Evolutionary conservation across 2,329 filamentous ascomycete species (phyloP), one percentile per base, ranked within the genome.

Genomic region (Calonectria ilicicola): DNA sequence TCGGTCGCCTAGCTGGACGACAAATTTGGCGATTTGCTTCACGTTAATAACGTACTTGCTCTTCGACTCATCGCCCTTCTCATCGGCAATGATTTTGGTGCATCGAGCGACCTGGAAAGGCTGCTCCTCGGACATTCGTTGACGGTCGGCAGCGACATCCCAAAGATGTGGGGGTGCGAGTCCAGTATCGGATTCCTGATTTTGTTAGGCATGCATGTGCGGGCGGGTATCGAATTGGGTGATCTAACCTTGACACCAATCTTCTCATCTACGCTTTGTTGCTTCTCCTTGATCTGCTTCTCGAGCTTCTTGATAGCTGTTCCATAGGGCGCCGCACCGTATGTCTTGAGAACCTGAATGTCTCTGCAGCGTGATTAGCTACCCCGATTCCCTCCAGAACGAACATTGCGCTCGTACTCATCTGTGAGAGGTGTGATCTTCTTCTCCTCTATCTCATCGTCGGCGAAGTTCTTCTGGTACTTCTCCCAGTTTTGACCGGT

Each of bases 1-100:
- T 76, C 97, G 93, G 83, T 99, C 97, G 80, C 97, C 97, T 65
- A 99, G 91, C 85, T 98, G 97, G 77, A 99, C 97, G 64, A 99
- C 97, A 81, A 99, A 99, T 87, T 99, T 99, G 82, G 97, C 97
- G 81, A 99, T 99, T 86, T 99, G 97, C 89, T 99, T 99, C 80
- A 99, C 96, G 86, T 99, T 99, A 90, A 99, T 99, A 81, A 99
- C 96, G 88, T 99, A 99, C 92, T 98, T 99, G 91, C 94, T 98
- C 91, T 99, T 99, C 75, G 98, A 94, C 73, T 95, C 89, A 83
- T 98, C 96, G n/a, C 85, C 85, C 86, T 97, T 96, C 84, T 98
- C 96, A 82, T 98, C 96, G 74, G 95, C 93, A 79, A 99, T 99
- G 84, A 99, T 99, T 90, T 99, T 99, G 72, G 97, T 99, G 90